These are phyloP conservation scores for Dittrichia graveolens DNA, from an alignment of 129 eudicot genomes.

Conservation along the genomic window DNA sequence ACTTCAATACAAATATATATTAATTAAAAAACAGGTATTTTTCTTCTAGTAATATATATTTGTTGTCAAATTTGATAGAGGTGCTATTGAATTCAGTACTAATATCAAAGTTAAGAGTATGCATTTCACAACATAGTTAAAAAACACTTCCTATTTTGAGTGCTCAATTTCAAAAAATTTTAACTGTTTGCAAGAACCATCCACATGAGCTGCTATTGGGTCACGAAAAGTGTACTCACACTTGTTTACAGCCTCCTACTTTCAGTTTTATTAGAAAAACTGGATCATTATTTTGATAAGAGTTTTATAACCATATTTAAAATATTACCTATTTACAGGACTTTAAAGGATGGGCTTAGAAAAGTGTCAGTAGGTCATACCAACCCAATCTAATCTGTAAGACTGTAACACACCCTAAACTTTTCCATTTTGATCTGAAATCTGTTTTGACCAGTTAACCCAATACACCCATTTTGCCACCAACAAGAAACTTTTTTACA, in stretches of 20 bases:
- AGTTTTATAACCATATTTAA: neutral
- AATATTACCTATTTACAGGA: neutral
- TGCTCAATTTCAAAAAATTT: neutral
- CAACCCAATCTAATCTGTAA: neutral
- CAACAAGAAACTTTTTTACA: neutral
- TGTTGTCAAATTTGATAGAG: neutral
- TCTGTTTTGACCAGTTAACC: neutral
- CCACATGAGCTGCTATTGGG: neutral
- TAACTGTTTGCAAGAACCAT: neutral
- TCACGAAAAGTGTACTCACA: neutral
- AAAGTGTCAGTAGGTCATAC: neutral
- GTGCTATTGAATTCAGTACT: too few species aligned
- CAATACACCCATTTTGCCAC: neutral
- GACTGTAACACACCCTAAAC: neutral
- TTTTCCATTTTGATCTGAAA: neutral
- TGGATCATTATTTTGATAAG: neutral
- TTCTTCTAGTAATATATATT: neutral
- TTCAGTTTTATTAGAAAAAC: neutral
- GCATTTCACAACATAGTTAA: neutral
- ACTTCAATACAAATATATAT: neutral
- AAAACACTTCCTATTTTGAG: neutral
- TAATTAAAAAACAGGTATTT: neutral
- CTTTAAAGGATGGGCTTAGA: neutral
- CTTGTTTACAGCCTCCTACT: too few species aligned
- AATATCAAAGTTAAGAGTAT: neutral